Evolutionary conservation across 2,329 filamentous ascomycete genomes (phyloP).

Genomic region (Botrytis squamosa): DNA sequence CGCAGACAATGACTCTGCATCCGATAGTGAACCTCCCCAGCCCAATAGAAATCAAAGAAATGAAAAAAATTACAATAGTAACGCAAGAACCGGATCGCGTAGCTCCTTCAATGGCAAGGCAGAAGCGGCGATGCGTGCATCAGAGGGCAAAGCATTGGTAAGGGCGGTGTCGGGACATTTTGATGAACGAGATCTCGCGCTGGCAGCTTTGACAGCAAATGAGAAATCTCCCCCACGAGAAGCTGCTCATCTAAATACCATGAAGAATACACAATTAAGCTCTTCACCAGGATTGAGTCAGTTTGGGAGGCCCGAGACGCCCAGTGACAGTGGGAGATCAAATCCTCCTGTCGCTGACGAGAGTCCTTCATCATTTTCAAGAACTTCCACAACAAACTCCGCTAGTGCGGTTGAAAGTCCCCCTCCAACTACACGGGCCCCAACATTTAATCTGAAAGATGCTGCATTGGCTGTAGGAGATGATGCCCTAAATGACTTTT

Average conservation of each 20-base stretch:
- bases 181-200: conserved; percentile 1
- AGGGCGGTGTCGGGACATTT: conserved; percentile 31
- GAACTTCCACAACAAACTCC: neutral
- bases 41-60: neutral
- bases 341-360: conserved; percentile 13
- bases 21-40: conserved; percentile 7
- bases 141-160: conserved; percentile 58
- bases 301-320: conserved; percentile 22
- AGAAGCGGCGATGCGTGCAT: conserved; percentile 59
- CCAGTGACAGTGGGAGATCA: conserved; percentile 16
- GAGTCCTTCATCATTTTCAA: conserved; percentile 1
- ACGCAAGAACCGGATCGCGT: conserved; percentile 17
- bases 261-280: conserved; percentile 30
- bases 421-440: conserved; percentile 22
- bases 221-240: conserved; percentile 27
- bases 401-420: conserved; percentile 20
- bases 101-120: conserved; percentile 42
- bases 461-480: conserved; percentile 43
- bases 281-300: conserved; percentile 21
- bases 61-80: conserved; percentile 1
- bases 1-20: conserved; percentile 7
- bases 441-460: conserved; percentile 32
- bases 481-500: conserved; percentile 69
- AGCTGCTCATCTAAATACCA: conserved; percentile 33
- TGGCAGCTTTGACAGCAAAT: conserved; percentile 18